Evolutionary conservation across 495 filamentous ascomycete genomes (phyloP).

Genomic region (Aspergillus homomorphus): DNA sequence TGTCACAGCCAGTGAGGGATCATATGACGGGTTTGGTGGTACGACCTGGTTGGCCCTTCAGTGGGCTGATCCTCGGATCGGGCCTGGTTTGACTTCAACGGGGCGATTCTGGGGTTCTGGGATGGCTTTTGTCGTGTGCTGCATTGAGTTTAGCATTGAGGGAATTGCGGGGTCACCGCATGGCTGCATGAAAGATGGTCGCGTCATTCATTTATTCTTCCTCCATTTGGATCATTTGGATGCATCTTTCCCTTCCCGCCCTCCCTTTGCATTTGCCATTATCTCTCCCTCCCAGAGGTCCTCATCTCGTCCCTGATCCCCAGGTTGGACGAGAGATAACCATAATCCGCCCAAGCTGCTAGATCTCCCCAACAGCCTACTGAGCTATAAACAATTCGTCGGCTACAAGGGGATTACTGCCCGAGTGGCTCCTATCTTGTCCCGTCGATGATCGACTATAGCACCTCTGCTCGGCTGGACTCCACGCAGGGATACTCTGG

Average conservation of each 20-base stretch:
- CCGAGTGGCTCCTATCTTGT: too few species aligned
- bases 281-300: background rate
- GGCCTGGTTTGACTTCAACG: background rate
- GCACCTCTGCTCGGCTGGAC: too few species aligned
- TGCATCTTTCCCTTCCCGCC: background rate
- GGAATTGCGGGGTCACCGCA: background rate
- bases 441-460: too few species aligned
- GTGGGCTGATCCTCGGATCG: slow-evolving; percentile 5
- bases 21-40: slow-evolving; percentile 5
- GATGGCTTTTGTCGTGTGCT: background rate
- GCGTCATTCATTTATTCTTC: background rate
- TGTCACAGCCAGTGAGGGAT: background rate
- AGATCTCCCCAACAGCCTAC: too few species aligned
- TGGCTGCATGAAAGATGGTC: background rate
- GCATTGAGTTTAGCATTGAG: background rate
- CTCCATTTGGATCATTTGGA: background rate
- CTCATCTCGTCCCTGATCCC: background rate
- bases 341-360: too few species aligned
- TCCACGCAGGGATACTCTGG: background rate
- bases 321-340: background rate
- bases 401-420: too few species aligned
- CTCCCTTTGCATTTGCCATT: too few species aligned
- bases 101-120: background rate
- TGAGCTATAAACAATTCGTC: too few species aligned
- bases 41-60: background rate